Evolutionary conservation across 2,329 filamentous ascomycete species (phyloP), one percentile per base, ranked within the genome.

Genomic region (Endoconidiophora laricicola): DNA sequence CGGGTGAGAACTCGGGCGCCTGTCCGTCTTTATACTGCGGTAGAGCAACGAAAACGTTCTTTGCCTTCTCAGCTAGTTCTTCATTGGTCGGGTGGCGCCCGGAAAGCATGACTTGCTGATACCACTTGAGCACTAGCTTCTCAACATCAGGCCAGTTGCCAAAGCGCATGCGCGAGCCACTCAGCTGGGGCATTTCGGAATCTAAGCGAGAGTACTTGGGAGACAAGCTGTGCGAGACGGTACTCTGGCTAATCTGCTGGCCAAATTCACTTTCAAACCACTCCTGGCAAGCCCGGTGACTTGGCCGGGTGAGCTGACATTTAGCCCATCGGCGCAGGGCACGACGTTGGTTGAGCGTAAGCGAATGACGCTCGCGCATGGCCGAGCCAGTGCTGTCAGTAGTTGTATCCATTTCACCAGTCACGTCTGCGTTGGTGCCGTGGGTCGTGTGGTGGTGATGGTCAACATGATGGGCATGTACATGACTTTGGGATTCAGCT

Each of bases 61-160:
- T 78, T 41, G 75, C 75, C 64, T 78, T 78, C 33, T 78, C 74
- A 54, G 73, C 74, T 2, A 79, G 66, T 60, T 78, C 74, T 56
- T 79, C 75, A 59, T 79, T 79, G 41, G 73, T 76, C 0, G 75
- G 75, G 56, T 75, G 72, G 48, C 73, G 72, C 48, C 75, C 74
- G 2, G 66, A 67, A 24, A 65, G 64, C 44, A 69, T 66, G 49
- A 70, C 67, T 55, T 72, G 67, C 57, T 73, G 69, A 58, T 74
- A 72, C 72, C 72, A 75, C 5, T 72, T 63, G 53, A 75, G 62
- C 18, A 74, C 72, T 6, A 75, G 66, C 63, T 73, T 74, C 63
- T 75, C 72, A 49, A 79, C 75, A 55, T 78, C 75, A 54, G 75
- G 75, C 75, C 75, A 78, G 59, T 79, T 79, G 55, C 75, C 75